Conservation (phyloP, 768 basidiomycete species). For the Candolleomyces efflorescens region DNA sequence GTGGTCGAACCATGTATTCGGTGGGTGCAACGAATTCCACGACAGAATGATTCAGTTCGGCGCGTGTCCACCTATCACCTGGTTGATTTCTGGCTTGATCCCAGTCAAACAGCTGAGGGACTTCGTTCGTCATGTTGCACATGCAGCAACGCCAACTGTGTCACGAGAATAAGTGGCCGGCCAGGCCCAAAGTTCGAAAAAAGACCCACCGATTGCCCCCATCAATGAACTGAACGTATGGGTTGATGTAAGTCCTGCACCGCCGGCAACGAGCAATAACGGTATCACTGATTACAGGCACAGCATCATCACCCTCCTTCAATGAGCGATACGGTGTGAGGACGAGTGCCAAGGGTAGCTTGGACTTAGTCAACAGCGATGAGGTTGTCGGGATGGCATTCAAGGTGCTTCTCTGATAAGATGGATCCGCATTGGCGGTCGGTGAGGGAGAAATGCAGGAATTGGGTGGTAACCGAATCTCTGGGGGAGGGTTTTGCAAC, state of each 20-base stretch:
- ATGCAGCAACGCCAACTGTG: conserved; percentile 95
- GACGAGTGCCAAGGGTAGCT: conserved; percentile 85
- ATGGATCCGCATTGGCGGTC: conserved; percentile 79
- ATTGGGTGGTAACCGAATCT: conserved; percentile 84
- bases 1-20: conserved; percentile 99
- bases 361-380: conserved; percentile 82
- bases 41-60: conserved; percentile 90
- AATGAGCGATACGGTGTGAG: conserved; percentile 88
- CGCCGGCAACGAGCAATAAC: conserved; percentile 95
- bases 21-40: conserved; percentile 98
- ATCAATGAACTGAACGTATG: conserved; percentile 96
- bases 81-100: conserved; percentile 91
- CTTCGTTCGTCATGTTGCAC: conserved; percentile 98
- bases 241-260: conserved; percentile 96
- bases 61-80: conserved; percentile 90
- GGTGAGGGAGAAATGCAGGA: conserved; percentile 76
- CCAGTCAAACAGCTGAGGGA: conserved; percentile 98
- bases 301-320: conserved; percentile 76
- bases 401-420: conserved; percentile 88
- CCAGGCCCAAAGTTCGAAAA: not conserved
- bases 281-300: conserved; percentile 89
- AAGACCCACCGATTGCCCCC: conserved; percentile 80
- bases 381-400: conserved; percentile 92
- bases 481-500: conserved; percentile 77
- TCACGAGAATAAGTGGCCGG: not conserved